Evolutionary conservation across 2,329 filamentous ascomycete genomes (phyloP), one percentile per base, ranked within the genome.

Genomic region (Colletotrichum tamarilloi): DNA sequence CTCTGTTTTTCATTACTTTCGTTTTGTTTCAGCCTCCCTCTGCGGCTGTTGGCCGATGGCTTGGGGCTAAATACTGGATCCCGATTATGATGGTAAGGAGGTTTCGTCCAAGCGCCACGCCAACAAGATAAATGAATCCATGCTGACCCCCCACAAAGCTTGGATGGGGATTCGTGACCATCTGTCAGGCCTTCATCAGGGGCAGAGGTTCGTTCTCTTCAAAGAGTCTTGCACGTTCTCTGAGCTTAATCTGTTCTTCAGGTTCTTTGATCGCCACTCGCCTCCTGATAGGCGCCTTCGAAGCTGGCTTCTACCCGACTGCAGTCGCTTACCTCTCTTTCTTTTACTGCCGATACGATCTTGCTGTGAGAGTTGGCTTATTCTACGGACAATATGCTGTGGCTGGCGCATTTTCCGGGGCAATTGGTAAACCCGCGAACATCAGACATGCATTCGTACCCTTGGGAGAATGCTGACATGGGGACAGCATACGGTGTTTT

Each of bases 371-470:
- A 1, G 79, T 91, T 22, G 87, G 84, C 4, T 79, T 90, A 53
- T 90, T 91, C 77, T 91, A 89, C 75, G 88, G 89, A 8, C 87
- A 89, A 78, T 87, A 86, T 68, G 88, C 88, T 2, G 82, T 90
- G 8, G 87, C 88, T 3, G 88, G 87, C 7, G 88, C 88, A 1
- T 82, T 91, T 42, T 88, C 88, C n/a, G 89, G 89, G 2, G 76
- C 89, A 3, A 79, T 91, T 46, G 76, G 80, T 76, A 63, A 22
- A 67, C 65, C 26, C 16, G 16, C 66, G 9, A n/a, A 32, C 16
- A 19, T 4, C 28, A 32, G 16, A 22, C 7, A 24, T 32, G 11
- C n/a, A 4, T n/a, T 28, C 24, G 56, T n/a, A 16, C 28, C 62
- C 67, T 52, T 75, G 76, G 35, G 19, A 32, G 16, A 56, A 32